Evolutionary conservation across 108 stramenopile genomes (phyloP).

Genomic region (Cylindrotheca fusiformis): DNA sequence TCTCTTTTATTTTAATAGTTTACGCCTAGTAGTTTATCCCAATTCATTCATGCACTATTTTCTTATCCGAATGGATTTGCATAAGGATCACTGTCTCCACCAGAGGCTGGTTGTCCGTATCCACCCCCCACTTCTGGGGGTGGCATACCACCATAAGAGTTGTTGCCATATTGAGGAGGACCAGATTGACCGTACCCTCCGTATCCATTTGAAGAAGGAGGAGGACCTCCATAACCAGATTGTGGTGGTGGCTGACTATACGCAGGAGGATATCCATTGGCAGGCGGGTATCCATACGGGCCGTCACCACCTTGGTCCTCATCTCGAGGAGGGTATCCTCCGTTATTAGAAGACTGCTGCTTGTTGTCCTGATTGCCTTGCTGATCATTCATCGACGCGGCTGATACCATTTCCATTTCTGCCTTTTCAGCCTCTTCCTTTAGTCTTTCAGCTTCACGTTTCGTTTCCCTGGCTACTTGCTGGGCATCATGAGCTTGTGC

Average conservation of each 20-base stretch:
- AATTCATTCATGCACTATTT: not conserved
- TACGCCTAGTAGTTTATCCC: no score
- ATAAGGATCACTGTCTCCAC: not conserved
- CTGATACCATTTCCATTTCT: conserved; percentile 72
- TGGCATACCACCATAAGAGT: conserved; percentile 13
- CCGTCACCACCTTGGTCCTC: not conserved
- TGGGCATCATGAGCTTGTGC: conserved; percentile 52
- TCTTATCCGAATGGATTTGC: conserved; percentile 8
- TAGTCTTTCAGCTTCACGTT: conserved; percentile 56
- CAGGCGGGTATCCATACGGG: conserved; percentile 10
- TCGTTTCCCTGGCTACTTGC: conserved; percentile 46
- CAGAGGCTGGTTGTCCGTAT: conserved; percentile 7
- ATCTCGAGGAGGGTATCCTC: conserved; percentile 7
- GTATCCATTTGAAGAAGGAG: conserved; percentile 5
- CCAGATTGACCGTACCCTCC: no score
- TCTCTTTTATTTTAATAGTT: no score
- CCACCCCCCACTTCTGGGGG: conserved; percentile 9
- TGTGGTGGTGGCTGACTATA: conserved; percentile 3
- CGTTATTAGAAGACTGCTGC: not conserved
- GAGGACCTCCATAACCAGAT: conserved; percentile 13
- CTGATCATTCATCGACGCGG: conserved; percentile 48
- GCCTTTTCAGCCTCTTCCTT: conserved; percentile 67
- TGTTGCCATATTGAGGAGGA: no score
- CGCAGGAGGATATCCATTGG: not conserved
- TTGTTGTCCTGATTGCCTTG: conserved; percentile 2